Base-by-base conservation (phyloP, 73 alveolate species). In the Blepharisma japonicum region DNA sequence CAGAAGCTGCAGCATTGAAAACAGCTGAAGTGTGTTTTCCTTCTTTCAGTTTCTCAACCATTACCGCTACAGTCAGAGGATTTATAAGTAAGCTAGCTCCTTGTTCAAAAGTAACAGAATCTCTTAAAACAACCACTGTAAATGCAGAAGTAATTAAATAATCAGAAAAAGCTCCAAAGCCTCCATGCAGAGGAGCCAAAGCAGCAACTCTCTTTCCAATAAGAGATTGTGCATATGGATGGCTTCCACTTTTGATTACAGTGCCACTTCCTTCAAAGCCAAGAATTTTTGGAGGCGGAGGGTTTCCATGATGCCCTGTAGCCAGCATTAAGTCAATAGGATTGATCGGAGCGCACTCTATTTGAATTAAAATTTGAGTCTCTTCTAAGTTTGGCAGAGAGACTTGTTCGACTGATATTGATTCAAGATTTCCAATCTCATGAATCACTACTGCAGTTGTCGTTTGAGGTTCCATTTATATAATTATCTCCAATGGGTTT, bases 191-290 rank as follows among this genome's bases (percentile, higher is more conserved):
- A 11, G 81, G 46, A 11, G 81, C 0, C 47, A 55, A 23, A 4
- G 79, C 50, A 27, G 94, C 97, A 8, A 90, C 93, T 78, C 78
- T 87, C 56, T 79, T 83, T 21, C 91, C 91, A 8, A 55, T 47
- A 6, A 83, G 79, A 46, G 56, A 23, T 68, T 71, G 77, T 8
- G 77, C 94, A 9, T 45, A 18, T 9, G 80, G 80, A 6, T 88
- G 90, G n/a, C 86, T 83, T 51, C 86, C 84, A 1, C 77, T 11
- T 66, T 53, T 70, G 11, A 48, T 82, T 2, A 87, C 78, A 50
- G 68, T 81, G 55, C 85, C 89, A 55, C 90, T 61, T 45, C 96
- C 94, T 76, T 90, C 98, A 23, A 90, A 77, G 7, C 98, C 98
- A 7, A 87, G 87, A 6, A 56, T 81, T 21, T 66, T 72, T 11